Conservation (phyloP, 129 eudicot species). For the Flaveria linearis region DNA sequence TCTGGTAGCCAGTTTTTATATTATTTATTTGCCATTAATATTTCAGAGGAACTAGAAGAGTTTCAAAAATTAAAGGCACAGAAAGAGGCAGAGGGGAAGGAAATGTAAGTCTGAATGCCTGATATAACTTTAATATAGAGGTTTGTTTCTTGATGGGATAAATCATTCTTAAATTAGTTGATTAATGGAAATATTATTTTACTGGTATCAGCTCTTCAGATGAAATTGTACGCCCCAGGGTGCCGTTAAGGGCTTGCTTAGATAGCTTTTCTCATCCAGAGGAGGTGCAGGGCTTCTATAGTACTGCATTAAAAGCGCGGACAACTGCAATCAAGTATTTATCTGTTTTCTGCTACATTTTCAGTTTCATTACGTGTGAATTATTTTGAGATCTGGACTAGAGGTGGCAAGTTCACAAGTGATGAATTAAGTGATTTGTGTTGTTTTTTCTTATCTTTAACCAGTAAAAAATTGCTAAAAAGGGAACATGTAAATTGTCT, state of each 20-base stretch:
- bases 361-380: not conserved
- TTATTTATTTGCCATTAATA: constrained; percentile 14
- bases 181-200: constrained; percentile 2
- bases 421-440: constrained; percentile 1
- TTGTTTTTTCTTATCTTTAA: not conserved
- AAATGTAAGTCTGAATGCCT: constrained; percentile 63
- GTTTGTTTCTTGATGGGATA: not conserved
- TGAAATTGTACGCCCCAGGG: constrained; percentile 95
- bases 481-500: not conserved
- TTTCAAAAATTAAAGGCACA: constrained; percentile 60
- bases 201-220: constrained; percentile 52
- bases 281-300: constrained; percentile 89
- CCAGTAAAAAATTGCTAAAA: not conserved
- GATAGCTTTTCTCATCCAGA: constrained; percentile 72
- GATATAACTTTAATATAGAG: constrained; percentile 9
- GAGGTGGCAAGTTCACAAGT: not conserved
- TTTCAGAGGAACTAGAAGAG: constrained; percentile 72
- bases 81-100: constrained; percentile 57
- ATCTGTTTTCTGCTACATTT: not conserved
- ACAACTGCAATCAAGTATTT: constrained; percentile 84
- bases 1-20: not conserved
- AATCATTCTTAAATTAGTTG: not conserved
- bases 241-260: constrained; percentile 75
- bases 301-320: constrained; percentile 77
- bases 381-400: not conserved